These are phyloP conservation scores for Yamadazyma sp. DNA, from an alignment of 805 yeast species.

Conservation along the genomic window DNA sequence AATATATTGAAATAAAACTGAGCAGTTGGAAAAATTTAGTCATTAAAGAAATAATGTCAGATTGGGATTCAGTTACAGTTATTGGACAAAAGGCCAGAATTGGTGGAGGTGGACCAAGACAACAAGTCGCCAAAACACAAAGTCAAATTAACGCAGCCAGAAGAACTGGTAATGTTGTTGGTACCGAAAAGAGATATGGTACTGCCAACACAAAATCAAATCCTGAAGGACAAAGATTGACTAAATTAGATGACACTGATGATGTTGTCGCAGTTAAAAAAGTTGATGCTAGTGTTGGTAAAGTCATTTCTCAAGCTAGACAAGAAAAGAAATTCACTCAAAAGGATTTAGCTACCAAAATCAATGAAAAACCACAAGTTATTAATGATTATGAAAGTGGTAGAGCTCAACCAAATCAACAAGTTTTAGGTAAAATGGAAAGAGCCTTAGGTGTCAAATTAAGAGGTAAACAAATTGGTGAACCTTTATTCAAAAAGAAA, in stretches of 20 bases:
- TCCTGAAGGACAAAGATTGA: slow-evolving; percentile 91
- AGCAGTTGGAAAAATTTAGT: slow-evolving; percentile 1
- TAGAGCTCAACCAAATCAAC: slow-evolving; percentile 95
- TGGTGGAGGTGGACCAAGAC: slow-evolving; percentile 87
- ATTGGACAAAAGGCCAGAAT: slow-evolving; percentile 87
- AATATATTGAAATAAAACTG: too few species aligned
- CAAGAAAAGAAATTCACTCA: slow-evolving; percentile 86
- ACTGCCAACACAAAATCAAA: slow-evolving; percentile 55
- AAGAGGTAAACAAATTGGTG: slow-evolving; percentile 94
- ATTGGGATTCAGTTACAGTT: slow-evolving; percentile 90
- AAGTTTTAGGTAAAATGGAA: slow-evolving; percentile 86
- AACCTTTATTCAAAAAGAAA: slow-evolving; percentile 70
- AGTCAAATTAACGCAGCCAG: slow-evolving; percentile 89
- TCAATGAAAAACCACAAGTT: slow-evolving; percentile 93
- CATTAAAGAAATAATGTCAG: slow-evolving; percentile 40
- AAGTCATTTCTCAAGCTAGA: slow-evolving; percentile 80
- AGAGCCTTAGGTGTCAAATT: slow-evolving; percentile 91
- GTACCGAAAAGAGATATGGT: slow-evolving; percentile 91
- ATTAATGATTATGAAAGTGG: slow-evolving; percentile 97
- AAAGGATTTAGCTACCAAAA: slow-evolving; percentile 92
- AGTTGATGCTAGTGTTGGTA: slow-evolving; percentile 80
- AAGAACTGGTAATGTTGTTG: slow-evolving; percentile 83
- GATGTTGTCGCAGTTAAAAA: slow-evolving; percentile 93
- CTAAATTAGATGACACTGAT: slow-evolving; percentile 89
- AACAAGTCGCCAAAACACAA: slow-evolving; percentile 73